phyloP scores from a whole-genome alignment of 2,329 filamentous ascomycete genomes.

The Diaporthe citri region DNA sequence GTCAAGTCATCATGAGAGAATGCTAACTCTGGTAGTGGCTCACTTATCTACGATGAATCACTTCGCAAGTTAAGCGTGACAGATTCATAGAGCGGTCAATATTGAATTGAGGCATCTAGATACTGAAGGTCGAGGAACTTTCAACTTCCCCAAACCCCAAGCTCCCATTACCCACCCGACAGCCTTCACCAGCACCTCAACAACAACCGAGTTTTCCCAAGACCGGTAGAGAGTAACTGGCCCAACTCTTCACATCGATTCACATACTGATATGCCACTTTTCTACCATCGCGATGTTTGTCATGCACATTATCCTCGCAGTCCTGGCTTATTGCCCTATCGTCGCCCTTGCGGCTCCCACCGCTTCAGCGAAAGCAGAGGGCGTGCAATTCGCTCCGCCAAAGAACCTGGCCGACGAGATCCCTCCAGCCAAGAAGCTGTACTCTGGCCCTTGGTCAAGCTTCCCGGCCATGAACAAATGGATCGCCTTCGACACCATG shows the following conservation, averaged over 20 bases:
- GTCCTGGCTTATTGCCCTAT: background rate
- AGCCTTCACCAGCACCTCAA: background rate
- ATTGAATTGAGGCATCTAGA: background rate
- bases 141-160: background rate
- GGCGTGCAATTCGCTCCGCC: background rate
- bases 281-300: background rate
- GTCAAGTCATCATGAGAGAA: background rate
- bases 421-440: background rate
- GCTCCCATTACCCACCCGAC: no score
- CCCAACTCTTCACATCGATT: background rate
- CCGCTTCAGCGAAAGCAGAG: background rate
- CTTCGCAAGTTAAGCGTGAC: background rate
- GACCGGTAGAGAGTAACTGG: background rate
- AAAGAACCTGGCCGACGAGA: background rate
- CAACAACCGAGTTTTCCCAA: background rate
- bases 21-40: background rate
- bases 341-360: background rate
- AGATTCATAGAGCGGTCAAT: background rate
- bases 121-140: background rate
- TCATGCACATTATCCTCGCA: background rate
- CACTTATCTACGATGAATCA: background rate
- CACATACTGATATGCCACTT: no score
- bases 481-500: slow-evolving; percentile 51
- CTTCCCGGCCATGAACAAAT: slow-evolving; percentile 50
- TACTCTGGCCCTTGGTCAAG: slow-evolving; percentile 35